phyloP scores from a whole-genome alignment of 768 basidiomycete species.

The Lactarius vividus region DNA sequence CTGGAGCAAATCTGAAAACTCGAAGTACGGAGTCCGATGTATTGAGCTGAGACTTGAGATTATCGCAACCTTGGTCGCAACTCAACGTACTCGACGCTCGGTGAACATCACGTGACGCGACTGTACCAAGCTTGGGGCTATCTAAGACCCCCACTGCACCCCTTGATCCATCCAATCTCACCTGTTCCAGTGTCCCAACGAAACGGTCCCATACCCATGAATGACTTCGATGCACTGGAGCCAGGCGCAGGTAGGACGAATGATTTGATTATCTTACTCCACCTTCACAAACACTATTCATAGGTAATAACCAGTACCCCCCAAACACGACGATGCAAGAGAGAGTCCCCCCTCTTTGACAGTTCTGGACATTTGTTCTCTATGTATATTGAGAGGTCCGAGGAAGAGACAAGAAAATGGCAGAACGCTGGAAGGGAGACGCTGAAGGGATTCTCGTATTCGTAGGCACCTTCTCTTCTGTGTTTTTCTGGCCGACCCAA shows the following conservation, averaged over 20 bases:
- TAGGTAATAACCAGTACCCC: neutral
- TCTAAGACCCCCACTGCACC: too few species aligned
- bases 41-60: too few species aligned
- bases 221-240: neutral
- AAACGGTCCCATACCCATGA: neutral
- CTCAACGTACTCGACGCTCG: too few species aligned
- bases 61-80: too few species aligned
- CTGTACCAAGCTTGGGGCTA: too few species aligned
- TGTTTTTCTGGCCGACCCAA: too few species aligned
- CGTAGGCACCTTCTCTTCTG: neutral
- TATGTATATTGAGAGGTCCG: conserved; percentile 2
- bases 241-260: neutral
- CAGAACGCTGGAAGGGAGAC: conserved; percentile 9
- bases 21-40: too few species aligned
- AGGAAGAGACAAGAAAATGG: conserved; percentile 5
- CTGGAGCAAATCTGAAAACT: too few species aligned
- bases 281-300: neutral
- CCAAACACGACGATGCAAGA: too few species aligned
- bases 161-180: neutral
- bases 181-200: neutral
- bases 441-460: conserved; percentile 9
- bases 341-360: neutral
- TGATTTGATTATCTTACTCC: neutral
- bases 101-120: too few species aligned
- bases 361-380: conserved; percentile 9